phyloP scores from a whole-genome alignment of 179 eudicot genomes.

The Heliamphora pulchella region DNA sequence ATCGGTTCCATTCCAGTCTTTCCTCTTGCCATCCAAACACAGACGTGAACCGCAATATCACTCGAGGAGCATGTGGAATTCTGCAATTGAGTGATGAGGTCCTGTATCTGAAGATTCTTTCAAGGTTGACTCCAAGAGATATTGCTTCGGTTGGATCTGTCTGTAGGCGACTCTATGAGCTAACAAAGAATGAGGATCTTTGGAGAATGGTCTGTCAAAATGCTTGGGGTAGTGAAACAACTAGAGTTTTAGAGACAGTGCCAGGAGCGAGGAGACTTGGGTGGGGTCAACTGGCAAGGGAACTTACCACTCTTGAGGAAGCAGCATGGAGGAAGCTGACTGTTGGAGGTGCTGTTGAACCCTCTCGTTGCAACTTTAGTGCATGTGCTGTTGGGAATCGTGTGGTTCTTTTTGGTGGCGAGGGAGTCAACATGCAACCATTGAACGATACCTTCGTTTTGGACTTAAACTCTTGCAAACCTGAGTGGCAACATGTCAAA shows the following conservation, averaged over 20 bases:
- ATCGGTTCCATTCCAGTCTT: constrained; percentile 49
- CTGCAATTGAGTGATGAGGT: constrained; percentile 83
- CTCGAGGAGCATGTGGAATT: constrained; percentile 62
- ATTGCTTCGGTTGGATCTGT: constrained; percentile 87
- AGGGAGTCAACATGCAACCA: constrained; percentile 96
- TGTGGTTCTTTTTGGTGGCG: constrained; percentile 88
- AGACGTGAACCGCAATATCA: constrained; percentile 32
- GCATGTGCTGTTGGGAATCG: constrained; percentile 96
- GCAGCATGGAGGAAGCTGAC: constrained; percentile 85
- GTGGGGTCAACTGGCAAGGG: constrained; percentile 88
- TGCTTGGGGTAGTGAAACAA: constrained; percentile 96
- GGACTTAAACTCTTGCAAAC: constrained; percentile 66
- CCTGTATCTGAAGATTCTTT: constrained; percentile 58
- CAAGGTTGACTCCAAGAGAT: constrained; percentile 76
- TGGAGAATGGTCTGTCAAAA: constrained; percentile 94
- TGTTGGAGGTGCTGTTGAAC: constrained; percentile 88
- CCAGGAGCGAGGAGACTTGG: constrained; percentile 88
- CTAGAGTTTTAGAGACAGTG: constrained; percentile 71
- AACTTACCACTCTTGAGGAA: constrained; percentile 91
- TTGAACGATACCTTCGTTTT: constrained; percentile 94
- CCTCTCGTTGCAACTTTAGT: constrained; percentile 94
- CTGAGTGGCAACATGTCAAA: constrained; percentile 80
- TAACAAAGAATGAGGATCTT: constrained; percentile 75
- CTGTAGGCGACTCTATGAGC: constrained; percentile 53
- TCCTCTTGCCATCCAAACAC: constrained; percentile 31